Evolutionary conservation across 1,139 yeast species (phyloP).

Genomic region (Blastobotrys persicus): DNA sequence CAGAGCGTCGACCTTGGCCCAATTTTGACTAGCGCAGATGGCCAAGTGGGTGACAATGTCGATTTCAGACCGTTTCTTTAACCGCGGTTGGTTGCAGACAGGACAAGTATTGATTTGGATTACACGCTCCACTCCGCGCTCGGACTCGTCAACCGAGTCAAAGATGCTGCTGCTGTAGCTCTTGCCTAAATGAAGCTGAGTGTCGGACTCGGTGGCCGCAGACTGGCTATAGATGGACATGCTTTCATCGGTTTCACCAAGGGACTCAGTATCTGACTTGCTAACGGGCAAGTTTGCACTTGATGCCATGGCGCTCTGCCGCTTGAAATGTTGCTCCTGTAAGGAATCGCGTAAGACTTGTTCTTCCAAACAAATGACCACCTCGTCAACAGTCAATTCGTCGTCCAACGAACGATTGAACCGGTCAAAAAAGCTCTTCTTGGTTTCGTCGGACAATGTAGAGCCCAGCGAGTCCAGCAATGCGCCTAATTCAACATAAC

Average conservation of each 20-base stretch:
- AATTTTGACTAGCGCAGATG: constrained; percentile 75
- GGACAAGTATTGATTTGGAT: constrained; percentile 73
- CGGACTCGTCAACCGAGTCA: constrained; percentile 3
- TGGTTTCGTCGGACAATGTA: constrained; percentile 48
- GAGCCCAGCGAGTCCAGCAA: constrained; percentile 66
- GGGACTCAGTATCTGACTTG: constrained; percentile 3
- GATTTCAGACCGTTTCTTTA: constrained; percentile 53
- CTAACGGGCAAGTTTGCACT: neutral
- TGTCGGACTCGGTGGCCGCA: constrained; percentile 10
- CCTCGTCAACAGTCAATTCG: constrained; percentile 53
- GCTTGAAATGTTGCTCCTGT: neutral
- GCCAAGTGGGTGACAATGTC: constrained; percentile 86
- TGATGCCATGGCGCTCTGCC: neutral
- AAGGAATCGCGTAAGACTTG: constrained; percentile 32
- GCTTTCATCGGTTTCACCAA: constrained; percentile 16
- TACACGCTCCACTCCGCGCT: constrained; percentile 39
- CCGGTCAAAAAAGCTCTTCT: constrained; percentile 45
- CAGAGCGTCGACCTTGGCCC: constrained; percentile 66
- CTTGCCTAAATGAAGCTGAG: constrained; percentile 6
- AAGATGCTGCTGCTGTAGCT: neutral
- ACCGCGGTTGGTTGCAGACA: constrained; percentile 62
- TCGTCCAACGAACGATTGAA: constrained; percentile 50
- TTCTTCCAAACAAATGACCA: constrained; percentile 53
- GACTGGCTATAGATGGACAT: neutral
- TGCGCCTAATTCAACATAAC: constrained; percentile 54